Evolutionary conservation across 1,284 basidiomycete genomes (phyloP).

Genomic region (Trametes hirsuta): DNA sequence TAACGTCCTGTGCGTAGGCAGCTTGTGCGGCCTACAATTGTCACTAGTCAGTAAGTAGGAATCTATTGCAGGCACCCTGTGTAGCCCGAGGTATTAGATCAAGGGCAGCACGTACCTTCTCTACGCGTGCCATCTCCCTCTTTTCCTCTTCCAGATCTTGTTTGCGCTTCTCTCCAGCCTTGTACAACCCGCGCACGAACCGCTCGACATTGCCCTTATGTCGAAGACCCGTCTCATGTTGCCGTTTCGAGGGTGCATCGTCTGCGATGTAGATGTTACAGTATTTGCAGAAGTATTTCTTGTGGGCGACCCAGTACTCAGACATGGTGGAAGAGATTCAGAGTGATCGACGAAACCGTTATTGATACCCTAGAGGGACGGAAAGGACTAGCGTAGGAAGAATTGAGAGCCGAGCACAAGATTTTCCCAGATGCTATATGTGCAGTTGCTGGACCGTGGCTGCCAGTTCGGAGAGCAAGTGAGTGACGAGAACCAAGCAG

Average conservation of each 20-base stretch:
- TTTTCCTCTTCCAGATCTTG: constrained; percentile 87
- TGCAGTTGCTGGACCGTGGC: no score
- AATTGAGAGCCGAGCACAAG: background rate
- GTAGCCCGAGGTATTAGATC: background rate
- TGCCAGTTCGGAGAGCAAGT: background rate
- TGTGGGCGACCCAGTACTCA: constrained; percentile 87
- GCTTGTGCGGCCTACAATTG: constrained; percentile 66
- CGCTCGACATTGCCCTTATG: constrained; percentile 96
- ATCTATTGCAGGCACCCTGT: no score
- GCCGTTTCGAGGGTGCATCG: constrained; percentile 88
- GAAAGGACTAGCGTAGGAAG: no score
- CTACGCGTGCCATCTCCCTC: constrained; percentile 84
- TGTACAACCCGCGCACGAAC: constrained; percentile 91
- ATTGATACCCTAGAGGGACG: no score
- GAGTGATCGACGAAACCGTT: background rate
- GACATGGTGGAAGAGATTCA: constrained; percentile 52
- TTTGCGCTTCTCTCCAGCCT: constrained; percentile 87
- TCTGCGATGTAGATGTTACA: constrained; percentile 92
- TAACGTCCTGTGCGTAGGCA: constrained; percentile 74
- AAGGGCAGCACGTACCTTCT: constrained; percentile 59
- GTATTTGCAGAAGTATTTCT: constrained; percentile 85
- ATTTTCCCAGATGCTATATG: no score
- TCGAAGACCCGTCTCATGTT: constrained; percentile 92
- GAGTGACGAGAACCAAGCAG: background rate
- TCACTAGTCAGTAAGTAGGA: background rate